A percentile compares a stretch with the other conserved stretches of the same genome.
Evolutionary conservation across 169 alveolate species (phyloP).

Genomic region (Theileria annulata): DNA sequence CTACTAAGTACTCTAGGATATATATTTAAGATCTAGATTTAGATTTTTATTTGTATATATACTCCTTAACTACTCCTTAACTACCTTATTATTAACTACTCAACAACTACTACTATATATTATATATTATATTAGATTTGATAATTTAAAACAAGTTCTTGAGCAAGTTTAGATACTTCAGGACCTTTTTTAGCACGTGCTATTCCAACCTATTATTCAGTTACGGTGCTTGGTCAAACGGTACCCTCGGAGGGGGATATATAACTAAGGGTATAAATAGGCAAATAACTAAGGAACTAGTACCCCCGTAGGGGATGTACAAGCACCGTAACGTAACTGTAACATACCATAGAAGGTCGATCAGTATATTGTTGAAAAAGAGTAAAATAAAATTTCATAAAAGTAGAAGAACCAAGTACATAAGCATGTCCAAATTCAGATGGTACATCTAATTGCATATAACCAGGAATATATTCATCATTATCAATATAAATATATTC

Average conservation of each 20-base stretch:
- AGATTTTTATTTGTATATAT: too few species aligned
- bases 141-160: background rate
- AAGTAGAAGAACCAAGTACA: conserved; percentile 81
- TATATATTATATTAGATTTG: background rate
- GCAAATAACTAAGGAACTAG: too few species aligned
- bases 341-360: conserved; percentile 73
- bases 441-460: conserved; percentile 87
- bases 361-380: conserved; percentile 67
- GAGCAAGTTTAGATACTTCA: background rate
- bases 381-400: conserved; percentile 83
- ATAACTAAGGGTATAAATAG: background rate
- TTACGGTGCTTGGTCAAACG: too few species aligned
- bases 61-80: too few species aligned
- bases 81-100: too few species aligned
- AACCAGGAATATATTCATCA: conserved; percentile 81
- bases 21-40: too few species aligned
- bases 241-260: too few species aligned
- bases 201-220: conserved; percentile 60
- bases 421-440: conserved; percentile 86
- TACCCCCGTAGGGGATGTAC: too few species aligned
- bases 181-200: conserved; percentile 40
- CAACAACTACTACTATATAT: too few species aligned
- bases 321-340: background rate
- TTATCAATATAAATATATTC: conserved; percentile 67
- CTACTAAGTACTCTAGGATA: too few species aligned